Evolutionary conservation across 2,329 filamentous ascomycete genomes (phyloP).

Genomic region (Tolypocladium nubicola): DNA sequence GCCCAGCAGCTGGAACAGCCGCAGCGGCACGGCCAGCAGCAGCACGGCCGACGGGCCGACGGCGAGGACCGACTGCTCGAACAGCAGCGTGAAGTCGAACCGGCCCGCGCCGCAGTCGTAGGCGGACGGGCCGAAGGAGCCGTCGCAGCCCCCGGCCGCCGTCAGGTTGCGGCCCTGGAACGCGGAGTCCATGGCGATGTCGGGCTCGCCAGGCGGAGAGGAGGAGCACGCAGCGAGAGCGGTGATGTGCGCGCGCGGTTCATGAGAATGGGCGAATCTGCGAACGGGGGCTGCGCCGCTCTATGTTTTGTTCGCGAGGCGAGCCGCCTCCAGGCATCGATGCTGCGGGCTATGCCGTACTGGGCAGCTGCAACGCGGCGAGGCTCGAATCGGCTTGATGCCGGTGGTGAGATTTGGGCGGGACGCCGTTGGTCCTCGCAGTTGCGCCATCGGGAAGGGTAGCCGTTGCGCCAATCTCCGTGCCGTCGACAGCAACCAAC

Average conservation of each 20-base stretch:
- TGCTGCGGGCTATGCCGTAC: not conserved
- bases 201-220: not conserved
- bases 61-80: not conserved
- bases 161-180: not conserved
- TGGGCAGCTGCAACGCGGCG: not conserved
- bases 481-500: not conserved
- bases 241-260: not conserved
- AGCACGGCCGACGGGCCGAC: not conserved
- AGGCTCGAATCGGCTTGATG: not conserved
- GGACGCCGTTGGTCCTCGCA: not conserved
- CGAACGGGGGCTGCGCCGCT: not conserved
- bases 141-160: not conserved
- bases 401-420: not conserved
- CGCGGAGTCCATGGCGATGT: not conserved
- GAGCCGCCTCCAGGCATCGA: not conserved
- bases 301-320: not conserved
- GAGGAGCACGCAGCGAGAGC: not conserved
- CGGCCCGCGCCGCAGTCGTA: not conserved
- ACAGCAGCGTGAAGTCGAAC: not conserved
- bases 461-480: not conserved
- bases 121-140: not conserved
- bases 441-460: not conserved
- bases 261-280: not conserved
- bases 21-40: not conserved
- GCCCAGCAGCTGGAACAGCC: not conserved